Conservation (phyloP, 441 rosid genomes). For the Cnidoscolus chayamansa region DNA sequence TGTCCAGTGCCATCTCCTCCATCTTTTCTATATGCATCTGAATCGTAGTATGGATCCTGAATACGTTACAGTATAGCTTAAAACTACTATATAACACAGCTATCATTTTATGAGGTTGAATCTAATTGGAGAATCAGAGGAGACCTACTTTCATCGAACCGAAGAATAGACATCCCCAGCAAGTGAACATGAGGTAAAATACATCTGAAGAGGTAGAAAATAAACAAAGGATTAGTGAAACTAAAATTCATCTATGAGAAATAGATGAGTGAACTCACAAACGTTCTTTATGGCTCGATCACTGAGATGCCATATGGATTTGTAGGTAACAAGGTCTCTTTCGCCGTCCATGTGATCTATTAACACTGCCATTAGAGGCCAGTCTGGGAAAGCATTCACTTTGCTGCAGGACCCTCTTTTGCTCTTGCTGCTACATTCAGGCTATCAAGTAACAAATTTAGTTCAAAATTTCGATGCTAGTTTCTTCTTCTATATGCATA, state of each 20-base stretch:
- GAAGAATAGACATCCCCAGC: constrained; percentile 85
- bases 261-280: constrained; percentile 43
- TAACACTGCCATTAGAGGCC: constrained; percentile 76
- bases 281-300: constrained; percentile 71
- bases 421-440: constrained; percentile 26
- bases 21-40: constrained; percentile 72
- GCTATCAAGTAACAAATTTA: constrained; percentile 5
- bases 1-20: constrained; percentile 90
- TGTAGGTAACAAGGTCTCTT: constrained; percentile 61
- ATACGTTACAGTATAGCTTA: neutral
- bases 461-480: neutral
- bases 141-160: constrained; percentile 65
- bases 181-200: constrained; percentile 81
- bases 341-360: constrained; percentile 70
- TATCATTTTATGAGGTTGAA: neutral
- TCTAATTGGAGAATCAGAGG: too few relatives aligned
- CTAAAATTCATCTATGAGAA: neutral
- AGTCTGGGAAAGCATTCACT: constrained; percentile 56
- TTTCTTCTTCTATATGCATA: neutral
- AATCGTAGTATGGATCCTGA: constrained; percentile 88
- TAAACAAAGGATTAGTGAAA: neutral
- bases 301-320: constrained; percentile 78
- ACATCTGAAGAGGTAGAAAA: constrained; percentile 42
- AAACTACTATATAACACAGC: too few relatives aligned
- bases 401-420: constrained; percentile 36